Evolutionary conservation across 495 filamentous ascomycete species (phyloP).

Genomic region (Daldinia vernicosa): DNA sequence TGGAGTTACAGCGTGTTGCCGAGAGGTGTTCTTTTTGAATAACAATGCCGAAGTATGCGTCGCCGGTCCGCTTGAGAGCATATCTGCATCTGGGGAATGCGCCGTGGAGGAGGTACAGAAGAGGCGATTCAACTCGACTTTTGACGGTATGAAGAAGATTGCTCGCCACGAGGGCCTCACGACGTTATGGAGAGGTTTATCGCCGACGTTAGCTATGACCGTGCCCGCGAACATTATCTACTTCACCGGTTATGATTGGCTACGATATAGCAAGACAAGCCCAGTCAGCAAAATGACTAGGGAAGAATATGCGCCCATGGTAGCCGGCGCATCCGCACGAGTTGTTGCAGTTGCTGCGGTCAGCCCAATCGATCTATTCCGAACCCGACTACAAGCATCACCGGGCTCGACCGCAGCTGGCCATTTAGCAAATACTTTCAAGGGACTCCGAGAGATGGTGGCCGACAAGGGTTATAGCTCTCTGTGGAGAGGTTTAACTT

Average conservation of each 20-base stretch:
- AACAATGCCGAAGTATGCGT: slow-evolving; percentile 86
- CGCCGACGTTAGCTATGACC: slow-evolving; percentile 92
- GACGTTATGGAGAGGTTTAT: slow-evolving; percentile 92
- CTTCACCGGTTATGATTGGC: slow-evolving; percentile 97
- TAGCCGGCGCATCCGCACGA: slow-evolving; percentile 80
- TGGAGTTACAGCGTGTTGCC: slow-evolving; percentile 93
- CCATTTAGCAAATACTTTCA: slow-evolving; percentile 75
- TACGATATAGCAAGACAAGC: slow-evolving; percentile 74
- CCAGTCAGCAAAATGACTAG: slow-evolving; percentile 69
- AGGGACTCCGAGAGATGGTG: slow-evolving; percentile 82
- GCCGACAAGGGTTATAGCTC: slow-evolving; percentile 75
- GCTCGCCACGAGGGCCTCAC: slow-evolving; percentile 90
- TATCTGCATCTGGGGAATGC: slow-evolving; percentile 67
- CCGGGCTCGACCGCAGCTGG: slow-evolving; percentile 60
- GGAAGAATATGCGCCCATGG: slow-evolving; percentile 78
- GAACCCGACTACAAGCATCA: slow-evolving; percentile 89
- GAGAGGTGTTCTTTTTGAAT: slow-evolving; percentile 96
- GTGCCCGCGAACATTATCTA: slow-evolving; percentile 97
- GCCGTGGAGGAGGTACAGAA: slow-evolving; percentile 86
- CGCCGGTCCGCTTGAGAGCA: slow-evolving; percentile 54
- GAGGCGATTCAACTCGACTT: slow-evolving; percentile 84
- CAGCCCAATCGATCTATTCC: slow-evolving; percentile 92
- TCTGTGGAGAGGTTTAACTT: slow-evolving; percentile 89
- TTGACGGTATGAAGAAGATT: slow-evolving; percentile 94
- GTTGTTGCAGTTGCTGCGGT: slow-evolving; percentile 83